Percentiles rank a stretch among this genome's conserved stretches.
These are phyloP conservation scores for Botryosphaeria dothidea DNA, from an alignment of 2,329 filamentous ascomycete genomes.

Conservation along the genomic window DNA sequence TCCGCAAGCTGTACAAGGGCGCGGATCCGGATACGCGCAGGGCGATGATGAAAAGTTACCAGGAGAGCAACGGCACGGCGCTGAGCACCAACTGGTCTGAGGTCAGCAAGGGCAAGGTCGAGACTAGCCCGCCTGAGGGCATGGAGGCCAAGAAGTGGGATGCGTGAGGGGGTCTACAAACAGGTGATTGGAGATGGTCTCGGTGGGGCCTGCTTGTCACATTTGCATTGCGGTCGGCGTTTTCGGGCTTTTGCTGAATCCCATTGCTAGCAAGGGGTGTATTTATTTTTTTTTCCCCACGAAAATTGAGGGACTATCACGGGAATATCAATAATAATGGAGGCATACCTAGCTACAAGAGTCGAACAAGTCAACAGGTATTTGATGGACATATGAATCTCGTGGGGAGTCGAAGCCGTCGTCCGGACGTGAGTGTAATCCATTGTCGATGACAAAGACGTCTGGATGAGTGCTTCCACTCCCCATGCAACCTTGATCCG, in stretches of 20 bases:
- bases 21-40: constrained; percentile 78
- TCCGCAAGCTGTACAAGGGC: constrained; percentile 82
- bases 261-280: neutral
- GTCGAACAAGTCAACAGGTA: too few species aligned
- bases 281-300: too few species aligned
- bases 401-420: too few species aligned
- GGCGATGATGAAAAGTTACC: constrained; percentile 97
- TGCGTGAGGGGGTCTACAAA: neutral
- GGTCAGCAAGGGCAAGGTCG: constrained; percentile 70
- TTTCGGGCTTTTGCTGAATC: neutral
- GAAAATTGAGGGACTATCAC: too few species aligned
- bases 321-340: too few species aligned
- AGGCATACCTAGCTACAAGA: too few species aligned
- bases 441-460: too few species aligned
- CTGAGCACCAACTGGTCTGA: constrained; percentile 91
- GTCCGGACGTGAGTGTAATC: too few species aligned
- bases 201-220: neutral
- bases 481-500: too few species aligned
- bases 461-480: too few species aligned
- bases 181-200: neutral
- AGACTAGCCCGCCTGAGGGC: constrained; percentile 73
- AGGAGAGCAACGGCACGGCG: constrained; percentile 89
- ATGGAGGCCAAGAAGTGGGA: constrained; percentile 70
- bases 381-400: too few species aligned
- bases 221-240: constrained; percentile 20